Base-by-base conservation (phyloP, 2,329 filamentous ascomycete genomes). In the Pseudogymnoascus sp. region DNA sequence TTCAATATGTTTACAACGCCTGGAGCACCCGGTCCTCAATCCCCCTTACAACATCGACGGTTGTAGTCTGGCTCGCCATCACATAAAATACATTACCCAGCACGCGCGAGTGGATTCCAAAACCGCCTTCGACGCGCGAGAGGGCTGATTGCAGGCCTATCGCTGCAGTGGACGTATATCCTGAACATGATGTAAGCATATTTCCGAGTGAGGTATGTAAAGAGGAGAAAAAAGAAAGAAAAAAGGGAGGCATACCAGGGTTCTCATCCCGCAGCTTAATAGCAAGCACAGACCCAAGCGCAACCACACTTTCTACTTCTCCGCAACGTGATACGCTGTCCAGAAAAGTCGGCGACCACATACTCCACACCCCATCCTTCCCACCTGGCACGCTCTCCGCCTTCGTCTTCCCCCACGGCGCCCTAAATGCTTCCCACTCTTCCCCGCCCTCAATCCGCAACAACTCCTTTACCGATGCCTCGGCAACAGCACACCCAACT, bases 401-500 rank as follows among this genome's bases (percentile, higher is more conserved):
- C 7, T 62, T 62, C 10, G 37, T 59, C 35, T 21, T 52, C 10
- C 64, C 39, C 81, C 84, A 87, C 55, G 79, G 77, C 0, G 72
- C 63, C 65, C 80, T 81, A 63, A 80, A 85, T 65, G 68, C 76
- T 64, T 80, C 73, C 88, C 88, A 91, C 0, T 75, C 74, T 0
- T 82, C 83, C 0, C 72, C 69, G 0, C 68, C 68, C 2, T 89
- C 84, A 77, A 91, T 82, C 0, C 74, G 69, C 49, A 78, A 72
- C 80, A 93, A 83, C 39, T 79, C 78, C 7, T 74, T 72, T 7
- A 95, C 72, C 0, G 85, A 86, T 60, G 84, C 83, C n/a, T 88
- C 78, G 0, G 88, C 91, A 0, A 95, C 89, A 49, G 88, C 83
- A 68, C 90, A 95, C 0, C 91, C 91, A 1, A 94, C 82, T 0